Base-by-base conservation (phyloP, 192 early-diverging fungal species). In the Phlyctochytrium bullatum region DNA sequence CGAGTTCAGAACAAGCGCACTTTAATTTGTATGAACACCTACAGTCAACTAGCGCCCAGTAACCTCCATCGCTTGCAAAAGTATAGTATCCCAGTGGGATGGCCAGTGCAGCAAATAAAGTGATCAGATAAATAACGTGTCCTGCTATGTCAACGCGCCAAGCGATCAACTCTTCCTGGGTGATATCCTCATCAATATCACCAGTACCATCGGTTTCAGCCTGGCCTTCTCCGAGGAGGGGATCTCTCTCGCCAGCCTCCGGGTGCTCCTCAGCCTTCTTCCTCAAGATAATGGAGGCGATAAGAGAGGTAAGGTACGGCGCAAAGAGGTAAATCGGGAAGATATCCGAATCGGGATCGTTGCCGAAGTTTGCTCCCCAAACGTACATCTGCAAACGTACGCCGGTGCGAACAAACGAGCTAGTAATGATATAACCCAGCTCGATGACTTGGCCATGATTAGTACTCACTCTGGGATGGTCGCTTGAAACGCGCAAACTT, bases 301-400 rank as follows among this genome's bases (percentile, higher is more conserved):
- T 57, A 10, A 57, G 6, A 28, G 10, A 20, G 54, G 54, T 57
- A 25, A 57, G 16, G 54, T 24, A 57, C 4, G 54, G 54, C 12
- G 16, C 54, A 25, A 57, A 20, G 54, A 57, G 54, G 54, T 24
- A 57, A 25, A 57, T 57, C 14, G 54, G 54, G 54, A 57, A 57
- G 54, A 57, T 57, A 25, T 57, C 54, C 12, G 54, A 57, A 10
- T 14, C 27, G 20, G 54, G 54, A 28, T 57, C 54, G 54, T 57
- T 57, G 12, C 54, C 54, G 25, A 57, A 57, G 54, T 28, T 57
- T 6, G 27, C 54, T 24, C 54, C 54, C 54, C 54, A 57, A 6
- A 57, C 27, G 54, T 25, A 57, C 14, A 57, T 57, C 27, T 57
- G 54, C 54, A 57, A 10, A 6, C 54, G 54, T 6, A 57, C 20